phyloP scores from a whole-genome alignment of 1,139 yeast genomes.

The Magnusiomyces magnusii region DNA sequence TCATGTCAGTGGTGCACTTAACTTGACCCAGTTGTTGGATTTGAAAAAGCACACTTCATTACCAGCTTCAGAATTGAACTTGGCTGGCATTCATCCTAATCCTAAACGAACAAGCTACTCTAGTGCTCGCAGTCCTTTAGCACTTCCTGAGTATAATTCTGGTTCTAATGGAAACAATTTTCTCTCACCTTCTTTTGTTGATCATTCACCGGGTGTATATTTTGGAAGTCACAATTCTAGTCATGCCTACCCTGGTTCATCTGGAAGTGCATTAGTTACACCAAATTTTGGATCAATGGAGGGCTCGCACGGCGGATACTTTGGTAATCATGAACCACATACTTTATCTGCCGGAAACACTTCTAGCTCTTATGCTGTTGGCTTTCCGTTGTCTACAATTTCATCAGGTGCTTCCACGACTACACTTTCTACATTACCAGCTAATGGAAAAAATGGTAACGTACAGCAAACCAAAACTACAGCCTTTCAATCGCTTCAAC shows the following conservation, averaged over 20 bases:
- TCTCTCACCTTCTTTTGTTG: too few relatives aligned
- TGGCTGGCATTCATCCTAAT: neutral
- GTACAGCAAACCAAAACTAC: neutral
- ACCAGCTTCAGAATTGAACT: neutral
- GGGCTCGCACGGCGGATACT: too few relatives aligned
- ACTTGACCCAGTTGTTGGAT: neutral
- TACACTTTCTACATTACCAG: neutral
- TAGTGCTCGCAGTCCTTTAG: neutral
- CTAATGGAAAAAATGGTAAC: neutral
- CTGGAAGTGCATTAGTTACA: too few relatives aligned
- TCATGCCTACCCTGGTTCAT: too few relatives aligned
- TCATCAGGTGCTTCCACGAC: neutral
- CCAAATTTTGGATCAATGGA: too few relatives aligned
- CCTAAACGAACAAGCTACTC: neutral
- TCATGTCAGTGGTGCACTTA: neutral
- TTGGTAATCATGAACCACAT: neutral
- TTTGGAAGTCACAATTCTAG: too few relatives aligned
- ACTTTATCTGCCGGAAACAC: neutral
- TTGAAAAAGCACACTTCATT: neutral
- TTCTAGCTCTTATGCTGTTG: neutral
- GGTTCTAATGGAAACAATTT: too few relatives aligned
- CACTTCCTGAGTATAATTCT: neutral
- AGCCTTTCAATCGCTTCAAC: conserved; percentile 29
- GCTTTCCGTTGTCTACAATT: neutral
- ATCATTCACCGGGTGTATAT: too few relatives aligned